Base-by-base conservation (phyloP, 805 yeast species). In the Candida khao-thaluensis region DNA sequence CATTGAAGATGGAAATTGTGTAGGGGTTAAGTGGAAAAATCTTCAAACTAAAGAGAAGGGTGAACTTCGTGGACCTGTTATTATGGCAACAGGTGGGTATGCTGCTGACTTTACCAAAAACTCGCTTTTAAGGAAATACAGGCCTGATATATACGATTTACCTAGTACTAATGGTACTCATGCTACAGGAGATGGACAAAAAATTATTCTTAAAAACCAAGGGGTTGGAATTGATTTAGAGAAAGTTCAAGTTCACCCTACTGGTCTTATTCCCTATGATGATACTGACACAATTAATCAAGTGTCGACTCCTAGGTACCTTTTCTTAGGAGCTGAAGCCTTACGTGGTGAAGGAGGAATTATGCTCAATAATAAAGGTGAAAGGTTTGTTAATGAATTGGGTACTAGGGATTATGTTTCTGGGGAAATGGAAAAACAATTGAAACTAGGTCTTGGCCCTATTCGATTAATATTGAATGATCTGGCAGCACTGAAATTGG, bases 221-320 rank as follows among this genome's bases (percentile, higher is more conserved):
- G 85, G 80, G 8, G 58, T 67, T 25, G 75, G 77, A n/a, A 68
- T 79, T 40, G 85, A 79, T 53, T 60, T 79, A 68, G 83, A 79
- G 40, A 76, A 79, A 51, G 78, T 80, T 30, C 85, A 80, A 54
- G 81, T 80, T 17, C 85, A 80, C 48, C 85, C 85, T 6, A 79
- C 85, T 3, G 85, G 85, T 1, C 69, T 79, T 45, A 72, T 80
- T 39, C 77, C 74, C 44, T 56, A 62, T 39, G 52, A 59, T 35
- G 78, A 76, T 26, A 59, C 51, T 22, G 82, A 77, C 27, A 65
- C 61, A 4, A 61, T 67, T 29, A 44, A 51, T 12, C 73, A 72
- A n/a, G 53, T 48, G 29, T 53, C 51, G 12, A 43, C 49, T 5
- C 78, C 78, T 1, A 64, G 80, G 42, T 77, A 77, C 52, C 64